A percentile compares a stretch with the other conserved stretches of the same genome.
phyloP scores from a whole-genome alignment of 2,329 filamentous ascomycete species.

The Fusarium incarnatum region DNA sequence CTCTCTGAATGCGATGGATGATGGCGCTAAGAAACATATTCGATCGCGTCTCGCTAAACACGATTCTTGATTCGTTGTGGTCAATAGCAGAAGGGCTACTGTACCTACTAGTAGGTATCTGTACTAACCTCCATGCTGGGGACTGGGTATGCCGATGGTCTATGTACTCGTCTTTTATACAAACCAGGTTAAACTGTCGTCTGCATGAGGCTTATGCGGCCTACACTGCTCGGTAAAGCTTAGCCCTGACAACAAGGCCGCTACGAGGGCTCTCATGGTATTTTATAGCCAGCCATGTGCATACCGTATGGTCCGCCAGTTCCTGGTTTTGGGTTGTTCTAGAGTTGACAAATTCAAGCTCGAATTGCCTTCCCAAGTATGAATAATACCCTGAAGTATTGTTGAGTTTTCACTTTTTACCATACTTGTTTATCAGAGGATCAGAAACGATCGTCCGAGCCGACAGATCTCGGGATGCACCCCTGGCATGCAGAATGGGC shows the following conservation, averaged over 20 bases:
- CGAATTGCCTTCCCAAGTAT: neutral
- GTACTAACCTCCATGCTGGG: no score
- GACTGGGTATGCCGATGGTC: neutral
- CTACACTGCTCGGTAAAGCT: neutral
- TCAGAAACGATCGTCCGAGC: neutral
- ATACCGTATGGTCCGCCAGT: neutral
- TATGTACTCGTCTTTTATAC: neutral
- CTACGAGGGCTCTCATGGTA: neutral
- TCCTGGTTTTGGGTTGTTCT: neutral
- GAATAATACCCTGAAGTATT: neutral
- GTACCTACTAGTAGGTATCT: neutral
- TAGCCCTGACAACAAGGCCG: neutral
- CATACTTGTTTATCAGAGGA: neutral
- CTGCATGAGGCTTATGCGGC: constrained; percentile 21
- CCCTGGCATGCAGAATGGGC: neutral
- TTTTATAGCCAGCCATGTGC: neutral
- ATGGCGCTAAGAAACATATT: neutral
- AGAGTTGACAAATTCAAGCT: neutral
- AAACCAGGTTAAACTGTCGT: neutral
- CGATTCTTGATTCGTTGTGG: constrained; percentile 27
- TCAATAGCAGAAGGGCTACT: neutral
- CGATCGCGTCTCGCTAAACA: constrained; percentile 14
- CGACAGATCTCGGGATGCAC: constrained; percentile 10
- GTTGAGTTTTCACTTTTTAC: neutral
- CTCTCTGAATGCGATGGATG: neutral